Evolutionary conservation across 2,329 filamentous ascomycete genomes (phyloP), one percentile per base, ranked within the genome.

Genomic region (Mycocentrospora acerina): DNA sequence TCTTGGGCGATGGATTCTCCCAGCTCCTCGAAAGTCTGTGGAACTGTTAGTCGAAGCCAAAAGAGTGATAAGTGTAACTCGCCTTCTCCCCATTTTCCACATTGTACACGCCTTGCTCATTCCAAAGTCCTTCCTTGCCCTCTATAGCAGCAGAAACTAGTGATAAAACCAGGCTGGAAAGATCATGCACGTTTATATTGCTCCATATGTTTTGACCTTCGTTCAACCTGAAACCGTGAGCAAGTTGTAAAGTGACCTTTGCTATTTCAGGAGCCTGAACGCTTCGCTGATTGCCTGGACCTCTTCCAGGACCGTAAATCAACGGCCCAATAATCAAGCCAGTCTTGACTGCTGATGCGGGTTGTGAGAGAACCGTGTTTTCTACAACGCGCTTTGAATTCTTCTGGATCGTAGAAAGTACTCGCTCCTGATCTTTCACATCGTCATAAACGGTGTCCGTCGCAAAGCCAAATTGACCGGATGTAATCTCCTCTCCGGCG

Each of bases 71-170:
- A 13, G 18, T n/a, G 18, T 26, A n/a, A 16, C 41, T 33, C 27
- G 40, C 41, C 26, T 44, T 35, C 34, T 46, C 43, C 3, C 79
- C 82, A 52, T 77, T 77, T 58, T 83, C 79, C 9, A 75, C 72
- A 43, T 88, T 79, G 67, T 80, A 87, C 43, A 87, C 86, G 8
- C 71, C 82, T 17, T 76, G 61, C 0, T 62, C 60, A 1, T 80
- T 81, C 73, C 84, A 86, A 0, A 51, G 25, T 2, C 42, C 44
- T 1, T 41, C 24, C 7, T 42, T 47, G 9, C 37, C 41, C 4
- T 47, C 36, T 13, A 22, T 39, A 0, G 80, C 80, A 7, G 75
- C 76, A 33, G 79, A 72, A 1, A 75, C 72, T 0, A 85, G 67
- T 7, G 72, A 54, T 2, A 74, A 53, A 39, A 77, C 79, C 0